Base-by-base conservation (phyloP, 2,329 filamentous ascomycete species). In the Alternaria sp. region DNA sequence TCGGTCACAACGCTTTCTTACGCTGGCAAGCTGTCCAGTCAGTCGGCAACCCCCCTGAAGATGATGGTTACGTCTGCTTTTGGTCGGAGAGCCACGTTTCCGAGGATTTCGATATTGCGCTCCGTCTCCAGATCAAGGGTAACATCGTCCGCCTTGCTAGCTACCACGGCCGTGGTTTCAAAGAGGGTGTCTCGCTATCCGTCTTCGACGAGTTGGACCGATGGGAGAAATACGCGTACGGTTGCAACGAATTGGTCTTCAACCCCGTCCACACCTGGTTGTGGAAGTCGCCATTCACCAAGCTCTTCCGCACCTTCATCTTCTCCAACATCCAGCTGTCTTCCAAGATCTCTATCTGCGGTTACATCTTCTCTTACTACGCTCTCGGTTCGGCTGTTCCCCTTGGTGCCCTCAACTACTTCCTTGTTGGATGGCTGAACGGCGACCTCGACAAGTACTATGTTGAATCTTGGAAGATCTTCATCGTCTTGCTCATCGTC, bases 391-490 rank as follows among this genome's bases (percentile, higher is more conserved):
- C 86, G 0, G 86, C 88, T 5, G 87, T 89, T 79, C 81, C 89
- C 22, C 81, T 92, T 53, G 89, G 89, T 0, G 70, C 87, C 1
- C 78, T 86, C 59, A 92, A 92, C 78, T 92, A 92, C 76, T 87
- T 92, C 76, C 78, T 90, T 40, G 83, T 90, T 54, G 90, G 90
- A 43, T 91, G 88, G 87, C 89, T 86, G 78, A 87, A 89, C 68
- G 88, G 88, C 34, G 90, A 90, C 76, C 85, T 93, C 18, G 91
- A 93, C 79, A 89, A 92, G 79, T 92, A 90, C 83, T 92, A 92
- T 72, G 83, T 92, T 69, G 89, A 92, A 79, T 90, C 87, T 22
- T 92, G 70, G 86, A 89, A 86, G 85, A 86, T 88, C 60, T 88
- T 85, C 72, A 81, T 89, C 66, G 83, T 84, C 8, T 83, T 91